Base-by-base conservation (phyloP, 164 flowering plant genomes). In the Amborella trichopoda region DNA sequence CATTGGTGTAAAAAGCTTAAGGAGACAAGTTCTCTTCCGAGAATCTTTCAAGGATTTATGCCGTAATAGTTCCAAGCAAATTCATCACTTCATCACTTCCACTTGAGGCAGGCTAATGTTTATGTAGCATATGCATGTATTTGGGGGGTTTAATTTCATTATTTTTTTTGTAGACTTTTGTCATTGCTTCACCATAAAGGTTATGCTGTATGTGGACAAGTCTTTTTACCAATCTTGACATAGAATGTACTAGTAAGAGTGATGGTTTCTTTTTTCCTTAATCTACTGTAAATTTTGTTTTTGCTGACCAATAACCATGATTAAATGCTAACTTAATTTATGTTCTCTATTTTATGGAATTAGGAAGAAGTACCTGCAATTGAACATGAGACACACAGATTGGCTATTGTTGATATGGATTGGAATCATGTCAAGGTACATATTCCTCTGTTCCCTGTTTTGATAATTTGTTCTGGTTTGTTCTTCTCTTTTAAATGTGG, bases 351-450 rank as follows among this genome's bases (percentile, higher is more conserved):
- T 44, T 23, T 44, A 41, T 45, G 32, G 28, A 21, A 25, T 28
- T 72, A 78, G 87, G 81, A 90, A 53, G 53, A 59, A 28, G 53
- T 91, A 33, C 77, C 89, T 0, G 64, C 47, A 23, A 77, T 78
- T 48, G 95, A 87, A 11, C 60, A 75, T 23, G 87, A 74, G 64
- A 87, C 95, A 4, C 68, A 50, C 33, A 76, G 95, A 57, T 65
- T 91, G 43, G 95, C 96, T 5, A 66, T 84, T 56, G 87, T 91
- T 49, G 75, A 80, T 56, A 60, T 91, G 90, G 98, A 87, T 51
- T 91, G 96, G 98, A 67, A 64, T 63, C 68, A 82, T 66, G 73
- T 87, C 16, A 71, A 66, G 95, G 96, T 58, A 27, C 13, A 44
- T 22, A 12, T 40, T 6, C 23, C 19, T 1, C 36, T 10, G 11